A percentile compares a stretch with the other conserved stretches of the same genome.
Evolutionary conservation across 768 basidiomycete genomes (phyloP).

Genomic region (Lactarius deliciosus): DNA sequence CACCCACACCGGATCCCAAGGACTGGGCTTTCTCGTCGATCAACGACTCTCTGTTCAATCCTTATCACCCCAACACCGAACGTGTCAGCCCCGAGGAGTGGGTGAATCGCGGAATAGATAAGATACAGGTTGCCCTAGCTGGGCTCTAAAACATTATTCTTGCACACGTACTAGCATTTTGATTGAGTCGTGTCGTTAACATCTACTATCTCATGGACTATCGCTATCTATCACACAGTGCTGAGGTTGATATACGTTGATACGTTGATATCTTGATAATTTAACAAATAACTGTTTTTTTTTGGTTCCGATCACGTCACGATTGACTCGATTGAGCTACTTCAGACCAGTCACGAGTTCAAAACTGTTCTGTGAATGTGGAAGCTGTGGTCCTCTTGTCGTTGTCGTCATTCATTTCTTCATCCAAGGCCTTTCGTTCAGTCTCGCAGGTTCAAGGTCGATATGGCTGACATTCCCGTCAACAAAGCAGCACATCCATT

Average conservation of each 20-base stretch:
- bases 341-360: not conserved
- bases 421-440: not conserved
- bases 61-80: conserved; percentile 38
- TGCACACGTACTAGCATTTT: not conserved
- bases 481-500: conserved; percentile 87
- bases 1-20: conserved; percentile 55
- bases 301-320: conserved; percentile 13
- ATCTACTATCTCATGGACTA: not conserved
- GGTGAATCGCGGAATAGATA: conserved; percentile 48
- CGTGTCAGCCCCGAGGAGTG: conserved; percentile 55
- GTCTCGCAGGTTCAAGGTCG: conserved; percentile 19
- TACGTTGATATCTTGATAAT: not conserved
- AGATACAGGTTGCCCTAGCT: conserved; percentile 42
- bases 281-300: not conserved
- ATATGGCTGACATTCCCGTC: conserved; percentile 41
- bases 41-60: conserved; percentile 57
- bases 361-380: conserved; percentile 5
- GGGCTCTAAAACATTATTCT: not conserved
- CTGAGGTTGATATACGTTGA: too few species aligned
- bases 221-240: not conserved
- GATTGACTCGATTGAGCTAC: conserved; percentile 5
- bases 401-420: conserved; percentile 6
- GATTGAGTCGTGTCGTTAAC: not conserved
- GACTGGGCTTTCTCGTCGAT: conserved; percentile 60
- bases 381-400: conserved; percentile 14